Base-by-base conservation (phyloP, 2,329 filamentous ascomycete species). In the Neonectria magnoliae region DNA sequence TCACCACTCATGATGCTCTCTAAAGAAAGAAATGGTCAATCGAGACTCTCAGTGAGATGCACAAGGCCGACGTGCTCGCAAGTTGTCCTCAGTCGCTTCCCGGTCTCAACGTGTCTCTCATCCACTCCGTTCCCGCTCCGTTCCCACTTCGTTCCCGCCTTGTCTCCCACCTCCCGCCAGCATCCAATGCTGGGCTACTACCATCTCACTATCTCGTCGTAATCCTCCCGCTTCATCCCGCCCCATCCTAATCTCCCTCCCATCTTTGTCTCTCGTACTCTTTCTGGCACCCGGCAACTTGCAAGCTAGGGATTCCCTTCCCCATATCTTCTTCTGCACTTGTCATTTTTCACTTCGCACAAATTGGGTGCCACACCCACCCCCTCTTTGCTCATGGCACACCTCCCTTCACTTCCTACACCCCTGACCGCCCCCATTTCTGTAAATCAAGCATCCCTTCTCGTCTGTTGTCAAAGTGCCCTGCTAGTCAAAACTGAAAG, bases 401-500 rank as follows among this genome's bases (percentile, higher is more conserved):
- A 25, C 27, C 45, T 20, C n/a, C 16, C 27, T n/a, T 8, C 27
- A 18, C 38, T 20, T 13, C 16, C 18, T 48, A 60, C 38, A 22
- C 47, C 41, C 25, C 27, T 42, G 36, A 29, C 42, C 41, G 38
- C 48, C 41, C 27, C 20, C n/a, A 45, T 51, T 51, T 25, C 13
- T 44, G 33, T 51, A 56, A 44, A 50, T 41, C 45, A 56, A 61
- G 33, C 50, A 47, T 48, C 42, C 42, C 42, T 14, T 47, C 31
- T 47, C 54, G 60, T 47, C 36, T 53, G 36, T 38, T 16, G 38
- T 41, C 20, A 58, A 58, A 60, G 36, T 50, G 60, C 51, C 57
- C 52, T 55, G 56, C 61, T 58, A 62, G 60, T 54, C 54, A 51
- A 51, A 38, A 57, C 29, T 36, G 48, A 27, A 63, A 55, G 31